Base-by-base conservation (phyloP, 2,329 filamentous ascomycete genomes). In the Penicillium verrucosum region DNA sequence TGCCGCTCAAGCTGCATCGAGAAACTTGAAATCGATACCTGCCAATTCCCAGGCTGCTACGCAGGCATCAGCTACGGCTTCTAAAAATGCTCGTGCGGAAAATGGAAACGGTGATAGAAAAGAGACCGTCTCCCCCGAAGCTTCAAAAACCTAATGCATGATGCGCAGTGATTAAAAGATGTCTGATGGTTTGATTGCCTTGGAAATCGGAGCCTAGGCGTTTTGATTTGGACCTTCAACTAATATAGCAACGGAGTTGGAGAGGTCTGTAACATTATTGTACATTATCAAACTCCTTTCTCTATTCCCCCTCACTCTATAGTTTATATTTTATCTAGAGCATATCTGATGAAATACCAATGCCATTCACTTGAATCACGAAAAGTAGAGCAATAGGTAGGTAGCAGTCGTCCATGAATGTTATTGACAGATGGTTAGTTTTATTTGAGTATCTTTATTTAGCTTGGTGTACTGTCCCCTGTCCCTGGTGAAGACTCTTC, bases 401-500 rank as follows among this genome's bases (percentile, higher is more conserved):
- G 23, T 42, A 11, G 5, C 16, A 43, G 9, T 12, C 8, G 16
- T 4, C 27, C 11, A 23, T 25, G 30, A n/a, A 25, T 36, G 5
- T 21, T n/a, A 46, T 46, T 46, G 14, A 34, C 12, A 21, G 42
- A 14, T n/a, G 4, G 10, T 25, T 47, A 37, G 12, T 7, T 48
- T 16, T 27, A 54, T 27, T 41, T 21, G 23, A 25, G 9, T 16
- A 49, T 50, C 10, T 8, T 49, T 42, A 50, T 18, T 32, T 10
- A 18, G 25, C 7, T 29, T 63, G 51, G 30, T 68, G 71, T 32
- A 76, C 76, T 60, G 73, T 77, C 30, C 76, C 76, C 40, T 75
- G 74, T 18, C 77, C 79, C 51, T 72, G 73, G 60, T 77, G 74
- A 57, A 85, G 68, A 44, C 74, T 75, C 60, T 75, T 75, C 3